Evolutionary conservation across 2,329 filamentous ascomycete genomes (phyloP).

Genomic region (Xylariaceae sp.): DNA sequence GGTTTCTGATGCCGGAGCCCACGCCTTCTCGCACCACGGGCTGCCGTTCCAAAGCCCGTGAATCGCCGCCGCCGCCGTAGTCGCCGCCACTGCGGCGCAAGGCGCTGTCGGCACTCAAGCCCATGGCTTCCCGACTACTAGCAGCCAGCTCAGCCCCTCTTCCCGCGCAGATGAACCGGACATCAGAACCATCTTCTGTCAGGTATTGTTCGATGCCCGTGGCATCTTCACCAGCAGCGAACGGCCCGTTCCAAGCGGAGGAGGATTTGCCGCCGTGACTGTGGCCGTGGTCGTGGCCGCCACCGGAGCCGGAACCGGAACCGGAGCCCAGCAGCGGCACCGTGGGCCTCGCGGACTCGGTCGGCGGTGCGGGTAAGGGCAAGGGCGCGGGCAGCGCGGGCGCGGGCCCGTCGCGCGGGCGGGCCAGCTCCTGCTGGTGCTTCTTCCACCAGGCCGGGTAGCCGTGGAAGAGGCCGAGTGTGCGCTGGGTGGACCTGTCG

Average conservation of each 20-base stretch:
- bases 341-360: neutral
- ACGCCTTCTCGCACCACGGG: slow-evolving; percentile 2
- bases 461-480: slow-evolving; percentile 63
- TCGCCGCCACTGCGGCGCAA: slow-evolving; percentile 14
- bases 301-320: neutral
- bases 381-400: slow-evolving; percentile 4
- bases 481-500: slow-evolving; percentile 56
- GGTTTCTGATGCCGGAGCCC: slow-evolving; percentile 7
- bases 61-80: slow-evolving; percentile 2
- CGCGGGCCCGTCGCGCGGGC: slow-evolving; percentile 20
- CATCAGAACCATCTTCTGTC: too few relatives aligned
- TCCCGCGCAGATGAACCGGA: too few relatives aligned
- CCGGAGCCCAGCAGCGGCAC: too few relatives aligned
- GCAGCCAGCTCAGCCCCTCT: slow-evolving; percentile 2
- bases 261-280: neutral
- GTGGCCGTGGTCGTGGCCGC: neutral
- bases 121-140: slow-evolving; percentile 1
- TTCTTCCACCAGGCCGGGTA: slow-evolving; percentile 55
- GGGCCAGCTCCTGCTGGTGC: slow-evolving; percentile 37
- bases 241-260: neutral
- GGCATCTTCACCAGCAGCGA: neutral
- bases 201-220: too few relatives aligned
- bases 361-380: slow-evolving; percentile 1
- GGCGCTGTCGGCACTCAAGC: slow-evolving; percentile 3
- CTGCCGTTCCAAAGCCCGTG: slow-evolving; percentile 6